Base-by-base conservation (phyloP, 2,329 filamentous ascomycete species). In the Esteya vermicola region DNA sequence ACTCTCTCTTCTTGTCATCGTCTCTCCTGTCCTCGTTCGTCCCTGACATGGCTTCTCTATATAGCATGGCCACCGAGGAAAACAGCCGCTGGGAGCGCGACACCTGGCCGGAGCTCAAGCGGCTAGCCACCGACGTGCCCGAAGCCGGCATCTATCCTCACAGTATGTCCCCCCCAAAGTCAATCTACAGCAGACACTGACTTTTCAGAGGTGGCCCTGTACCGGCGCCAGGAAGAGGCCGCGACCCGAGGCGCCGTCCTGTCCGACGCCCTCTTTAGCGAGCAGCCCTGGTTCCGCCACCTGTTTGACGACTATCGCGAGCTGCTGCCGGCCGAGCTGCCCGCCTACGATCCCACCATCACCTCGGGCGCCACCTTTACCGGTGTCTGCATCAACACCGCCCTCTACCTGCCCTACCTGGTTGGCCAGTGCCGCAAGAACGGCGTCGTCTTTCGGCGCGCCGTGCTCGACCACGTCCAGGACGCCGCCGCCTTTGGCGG, bases 301-400 rank as follows among this genome's bases (percentile, higher is more conserved):
- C 58, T 85, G 2, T 72, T 88, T 35, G 77, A 79, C 12, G 76
- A 89, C 59, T 89, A 78, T 58, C 71, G 73, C 45, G 62, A 75
- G 42, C 58, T 89, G 4, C 54, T 68, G 5, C 56, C 67, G 26
- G 57, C 62, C 9, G 67, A 81, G 48, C 62, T 93, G 2, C 72
- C 75, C 0, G 50, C 62, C 0, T 82, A 72, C 16, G 72, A 79
- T 21, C 82, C 75, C 38, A 66, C 70, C 41, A 72, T 79, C 39
- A 78, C 85, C 44, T 81, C 79, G 10, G 86, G 77, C 20, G 82
- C 75, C 38, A 66, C 70, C 41, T 94, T 91, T 57, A 85, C 75
- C 8, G 89, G 83, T 1, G 78, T 94, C 31, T 95, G 88, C 61
- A 89, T 95, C 57, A 95, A 96, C 61, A 84, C 84, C 0, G 75